Evolutionary conservation across 305 asterid species (phyloP), one percentile per base, ranked within the genome.

Genomic region (Fraxinus velutina): DNA sequence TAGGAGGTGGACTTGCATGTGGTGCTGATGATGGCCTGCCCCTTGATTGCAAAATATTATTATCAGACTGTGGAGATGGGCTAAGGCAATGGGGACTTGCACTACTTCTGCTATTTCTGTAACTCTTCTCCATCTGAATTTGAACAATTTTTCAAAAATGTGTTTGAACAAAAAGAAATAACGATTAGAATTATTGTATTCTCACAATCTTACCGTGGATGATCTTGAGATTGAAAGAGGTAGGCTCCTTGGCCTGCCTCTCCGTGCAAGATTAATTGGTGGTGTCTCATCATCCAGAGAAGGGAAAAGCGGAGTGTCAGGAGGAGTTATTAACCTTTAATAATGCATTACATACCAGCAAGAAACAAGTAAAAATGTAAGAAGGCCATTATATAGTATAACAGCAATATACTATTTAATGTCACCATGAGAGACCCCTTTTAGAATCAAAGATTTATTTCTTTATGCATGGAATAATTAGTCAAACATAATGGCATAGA

Each of bases 211-310:
- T 89, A 96, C 99, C 55, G 93, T 89, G 79, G 98, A 88, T 83
- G 99, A 91, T 86, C 94, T 89, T 10, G 98, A 90, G 88, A 94
- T 82, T 75, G 99, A 84, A 80, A 92, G 86, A 80, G 98, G 94
- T 84, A 93, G 98, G 83, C 95, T 93, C 88, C 95, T 89, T 71
- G 98, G 97, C 85, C 98, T 90, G 83, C 98, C 98, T 89, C 97
- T 90, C 60, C 86, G 89, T 79, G 89, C 89, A 82, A 84, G 90
- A 86, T 85, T 90, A 85, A 79, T 77, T 78, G 88, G 83, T 0
- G 90, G 93, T 73, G 83, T 81, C 88, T 92, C 97, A 77, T 94
- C 99, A 81, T 96, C 99, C 92, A 96, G 85, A 64, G 97, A 93
- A 79, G 93, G 81, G 83, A 96, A 96, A 30, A 96, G 97, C 78